phyloP scores from a whole-genome alignment of 805 yeast genomes.

The Candida sithepensis region DNA sequence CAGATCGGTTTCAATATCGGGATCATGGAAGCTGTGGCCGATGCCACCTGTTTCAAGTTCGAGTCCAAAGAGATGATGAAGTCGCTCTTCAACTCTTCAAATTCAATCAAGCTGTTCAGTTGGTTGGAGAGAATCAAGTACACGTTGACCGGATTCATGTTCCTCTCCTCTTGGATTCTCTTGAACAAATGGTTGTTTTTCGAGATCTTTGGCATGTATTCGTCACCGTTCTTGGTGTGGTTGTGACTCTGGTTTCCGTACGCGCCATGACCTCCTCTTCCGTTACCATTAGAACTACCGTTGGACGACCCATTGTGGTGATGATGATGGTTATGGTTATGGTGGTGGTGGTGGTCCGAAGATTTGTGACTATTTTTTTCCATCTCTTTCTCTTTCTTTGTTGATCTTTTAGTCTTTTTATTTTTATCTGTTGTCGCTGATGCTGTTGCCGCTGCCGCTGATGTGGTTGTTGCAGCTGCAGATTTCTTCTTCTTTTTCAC shows the following conservation, averaged over 20 bases:
- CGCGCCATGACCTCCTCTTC: neutral
- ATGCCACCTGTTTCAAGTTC: constrained; percentile 15
- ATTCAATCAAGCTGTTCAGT: constrained; percentile 32
- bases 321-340: neutral
- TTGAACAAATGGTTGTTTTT: constrained; percentile 27
- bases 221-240: constrained; percentile 22
- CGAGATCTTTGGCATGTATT: constrained; percentile 29
- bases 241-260: neutral
- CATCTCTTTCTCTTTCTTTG: constrained; percentile 3
- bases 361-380: neutral
- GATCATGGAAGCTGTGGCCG: constrained; percentile 15
- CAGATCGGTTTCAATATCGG: constrained; percentile 47
- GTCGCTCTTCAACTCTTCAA: constrained; percentile 36
- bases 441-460: too few relatives aligned
- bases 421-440: neutral
- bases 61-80: constrained; percentile 49
- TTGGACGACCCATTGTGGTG: neutral
- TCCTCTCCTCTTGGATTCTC: constrained; percentile 16
- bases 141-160: constrained; percentile 26
- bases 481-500: constrained; percentile 1
- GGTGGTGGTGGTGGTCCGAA: neutral
- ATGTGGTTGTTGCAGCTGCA: too few relatives aligned
- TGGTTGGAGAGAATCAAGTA: constrained; percentile 47
- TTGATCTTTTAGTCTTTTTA: constrained; percentile 4
- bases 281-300: neutral